These are phyloP conservation scores for Apiotrichum domesticum DNA, from an alignment of 1,284 basidiomycete species.

Conservation along the genomic window DNA sequence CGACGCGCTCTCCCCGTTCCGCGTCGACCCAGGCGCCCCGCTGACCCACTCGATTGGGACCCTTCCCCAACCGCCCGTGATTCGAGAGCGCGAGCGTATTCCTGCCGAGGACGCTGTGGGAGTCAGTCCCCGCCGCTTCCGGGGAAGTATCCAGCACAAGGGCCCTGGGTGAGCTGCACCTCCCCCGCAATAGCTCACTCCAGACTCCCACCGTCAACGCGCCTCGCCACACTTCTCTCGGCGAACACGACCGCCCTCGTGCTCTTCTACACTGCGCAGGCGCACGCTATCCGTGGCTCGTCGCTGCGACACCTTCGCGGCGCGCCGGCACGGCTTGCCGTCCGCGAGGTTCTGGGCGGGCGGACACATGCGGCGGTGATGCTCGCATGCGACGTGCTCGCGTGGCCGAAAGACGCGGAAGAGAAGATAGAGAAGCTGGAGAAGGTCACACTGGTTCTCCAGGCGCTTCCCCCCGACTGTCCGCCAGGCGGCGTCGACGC, in stretches of 20 bases:
- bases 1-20: constrained; percentile 6
- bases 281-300: constrained; percentile 19
- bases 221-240: constrained; percentile 18
- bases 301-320: constrained; percentile 8
- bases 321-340: constrained; percentile 10
- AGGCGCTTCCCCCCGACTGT: constrained; percentile 23
- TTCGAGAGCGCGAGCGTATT: constrained; percentile 4
- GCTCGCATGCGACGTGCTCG: constrained; percentile 15
- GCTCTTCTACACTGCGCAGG: constrained; percentile 39
- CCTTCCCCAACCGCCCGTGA: neutral
- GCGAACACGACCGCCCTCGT: constrained; percentile 24
- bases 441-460: constrained; percentile 16
- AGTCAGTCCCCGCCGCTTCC: constrained; percentile 33
- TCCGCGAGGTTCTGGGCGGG: neutral
- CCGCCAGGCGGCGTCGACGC: constrained; percentile 28
- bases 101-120: constrained; percentile 30
- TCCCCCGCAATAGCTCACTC: neutral
- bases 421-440: neutral
- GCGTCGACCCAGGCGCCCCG: neutral
- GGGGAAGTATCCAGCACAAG: constrained; percentile 24
- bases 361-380: constrained; percentile 21
- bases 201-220: constrained; percentile 18
- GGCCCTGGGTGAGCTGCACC: constrained; percentile 25
- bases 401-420: neutral
- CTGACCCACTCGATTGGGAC: neutral